Base-by-base conservation (phyloP, 1,284 basidiomycete species). In the Fomitiporia mediterranea region DNA sequence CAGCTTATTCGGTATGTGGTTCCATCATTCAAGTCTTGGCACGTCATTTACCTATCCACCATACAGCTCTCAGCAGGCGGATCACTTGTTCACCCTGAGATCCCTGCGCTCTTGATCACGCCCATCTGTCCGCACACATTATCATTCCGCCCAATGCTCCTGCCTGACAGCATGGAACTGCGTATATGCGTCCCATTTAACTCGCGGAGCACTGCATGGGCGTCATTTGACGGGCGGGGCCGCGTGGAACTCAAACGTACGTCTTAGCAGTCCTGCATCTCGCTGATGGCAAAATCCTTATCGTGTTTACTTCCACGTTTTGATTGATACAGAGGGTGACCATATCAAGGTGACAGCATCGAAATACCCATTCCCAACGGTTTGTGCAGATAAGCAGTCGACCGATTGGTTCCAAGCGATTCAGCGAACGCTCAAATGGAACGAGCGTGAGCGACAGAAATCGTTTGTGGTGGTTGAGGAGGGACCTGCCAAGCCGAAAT, bases 311-410 rank as follows among this genome's bases (percentile, higher is more conserved):
- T 23, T 42, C 17, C 30, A 4, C 23, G 3, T 38, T 43, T 27
- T n/a, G n/a, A n/a, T n/a, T n/a, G 44, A 35, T 60, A 47, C 72
- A 95, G 93, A 98, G 83, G 97, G 97, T 44, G 97, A 99, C 68
- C 97, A 99, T 69, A 98, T 99, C 76, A 99, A 97, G 74, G 89
- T 99, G 58, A 96, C 91, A 0, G 97, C 97, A 0, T 98, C 95
- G 3, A 94, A 90, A 67, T 99, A 95, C 70, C 97, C 97, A 3
- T 99, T 99, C 80, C 97, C 97, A 0, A 99, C 97, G 0, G 94
- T 99, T 4, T 98, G 94, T 67, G 93, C 93, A 8, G 93, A 98
- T 67, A 97, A 96, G 62, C 95, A 98, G 69, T 95, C 91, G 5
- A 94, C 89, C 2, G 96, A 99, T 68, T 99, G 97, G 97, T 99